Conservation (phyloP, 192 early-diverging fungal species). For the Pilaira anomala region DNA sequence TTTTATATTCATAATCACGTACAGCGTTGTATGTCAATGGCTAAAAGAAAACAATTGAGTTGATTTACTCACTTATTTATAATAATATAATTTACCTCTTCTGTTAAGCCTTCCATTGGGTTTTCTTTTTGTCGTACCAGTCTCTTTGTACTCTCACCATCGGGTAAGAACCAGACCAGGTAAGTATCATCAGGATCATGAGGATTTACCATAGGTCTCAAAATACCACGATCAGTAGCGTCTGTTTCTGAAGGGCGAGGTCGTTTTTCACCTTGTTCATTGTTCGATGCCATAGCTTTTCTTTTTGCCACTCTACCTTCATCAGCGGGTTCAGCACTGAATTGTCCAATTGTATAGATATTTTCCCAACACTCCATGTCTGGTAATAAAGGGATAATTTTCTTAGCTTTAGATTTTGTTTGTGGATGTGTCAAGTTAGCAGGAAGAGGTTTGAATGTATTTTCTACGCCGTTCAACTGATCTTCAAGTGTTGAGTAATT, state of each 20-base stretch:
- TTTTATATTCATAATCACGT: slow-evolving; percentile 35
- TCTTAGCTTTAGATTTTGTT: slow-evolving; percentile 45
- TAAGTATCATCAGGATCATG: slow-evolving; percentile 32
- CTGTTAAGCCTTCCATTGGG: slow-evolving; percentile 10
- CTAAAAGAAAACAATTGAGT: slow-evolving; percentile 3
- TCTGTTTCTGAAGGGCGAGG: slow-evolving; percentile 11
- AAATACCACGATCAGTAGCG: slow-evolving; percentile 31
- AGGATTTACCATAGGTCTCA: slow-evolving; percentile 35
- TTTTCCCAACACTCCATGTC: slow-evolving; percentile 51
- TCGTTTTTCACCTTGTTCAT: not conserved
- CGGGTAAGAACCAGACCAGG: slow-evolving; percentile 38
- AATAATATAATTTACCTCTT: slow-evolving; percentile 15
- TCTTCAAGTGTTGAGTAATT: slow-evolving; percentile 40
- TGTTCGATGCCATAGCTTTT: not conserved
- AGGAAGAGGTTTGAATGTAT: slow-evolving; percentile 41
- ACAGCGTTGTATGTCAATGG: slow-evolving; percentile 30
- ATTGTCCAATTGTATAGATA: slow-evolving; percentile 49
- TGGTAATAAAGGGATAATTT: slow-evolving; percentile 51
- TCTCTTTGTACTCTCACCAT: slow-evolving; percentile 18
- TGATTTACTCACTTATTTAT: not conserved
- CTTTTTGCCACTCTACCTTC: slow-evolving; percentile 21
- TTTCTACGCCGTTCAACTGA: slow-evolving; percentile 45
- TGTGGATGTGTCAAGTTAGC: slow-evolving; percentile 43
- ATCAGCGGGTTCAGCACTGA: slow-evolving; percentile 46
- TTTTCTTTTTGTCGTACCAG: slow-evolving; percentile 24